phyloP scores from a whole-genome alignment of 2,329 filamentous ascomycete genomes.

The Hypoxylon sp. region DNA sequence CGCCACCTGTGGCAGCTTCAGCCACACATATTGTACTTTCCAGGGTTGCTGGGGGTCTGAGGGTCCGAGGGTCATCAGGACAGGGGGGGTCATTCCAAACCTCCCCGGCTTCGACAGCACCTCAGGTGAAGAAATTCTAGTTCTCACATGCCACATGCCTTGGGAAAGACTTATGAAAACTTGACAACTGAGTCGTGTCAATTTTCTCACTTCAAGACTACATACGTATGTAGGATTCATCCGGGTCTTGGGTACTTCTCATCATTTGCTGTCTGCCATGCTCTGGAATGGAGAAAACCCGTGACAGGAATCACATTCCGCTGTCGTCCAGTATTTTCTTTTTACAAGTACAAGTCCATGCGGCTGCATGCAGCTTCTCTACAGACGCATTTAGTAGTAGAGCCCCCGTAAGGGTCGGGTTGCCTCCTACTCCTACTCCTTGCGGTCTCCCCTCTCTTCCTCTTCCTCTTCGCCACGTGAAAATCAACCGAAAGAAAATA shows the following conservation, averaged over 20 bases:
- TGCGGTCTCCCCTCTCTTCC: constrained; percentile 3
- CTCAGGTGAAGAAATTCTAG: not conserved
- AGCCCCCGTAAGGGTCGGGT: not conserved
- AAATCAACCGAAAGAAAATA: constrained; percentile 5
- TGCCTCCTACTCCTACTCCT: not conserved
- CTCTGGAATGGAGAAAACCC: constrained; percentile 16
- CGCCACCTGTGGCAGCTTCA: constrained; percentile 41
- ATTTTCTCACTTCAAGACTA: not conserved
- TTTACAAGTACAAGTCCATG: constrained; percentile 32
- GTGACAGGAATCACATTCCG: constrained; percentile 21
- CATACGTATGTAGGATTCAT: not conserved
- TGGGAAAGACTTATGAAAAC: no score
- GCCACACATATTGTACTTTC: constrained; percentile 29
- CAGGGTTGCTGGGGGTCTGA: not conserved
- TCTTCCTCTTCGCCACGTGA: not conserved
- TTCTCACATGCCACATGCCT: not conserved
- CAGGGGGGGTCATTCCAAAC: not conserved
- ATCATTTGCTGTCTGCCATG: constrained; percentile 13
- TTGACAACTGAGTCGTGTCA: not conserved
- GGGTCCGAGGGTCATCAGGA: no score
- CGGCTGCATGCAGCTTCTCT: constrained; percentile 13
- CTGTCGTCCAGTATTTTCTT: constrained; percentile 31
- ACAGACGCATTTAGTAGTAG: not conserved
- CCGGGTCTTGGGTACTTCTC: not conserved
- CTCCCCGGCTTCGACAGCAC: not conserved